Percentiles rank a stretch among this genome's conserved stretches.
Evolutionary conservation across 441 rosid species (phyloP).

Genomic region (Geranium incanum): DNA sequence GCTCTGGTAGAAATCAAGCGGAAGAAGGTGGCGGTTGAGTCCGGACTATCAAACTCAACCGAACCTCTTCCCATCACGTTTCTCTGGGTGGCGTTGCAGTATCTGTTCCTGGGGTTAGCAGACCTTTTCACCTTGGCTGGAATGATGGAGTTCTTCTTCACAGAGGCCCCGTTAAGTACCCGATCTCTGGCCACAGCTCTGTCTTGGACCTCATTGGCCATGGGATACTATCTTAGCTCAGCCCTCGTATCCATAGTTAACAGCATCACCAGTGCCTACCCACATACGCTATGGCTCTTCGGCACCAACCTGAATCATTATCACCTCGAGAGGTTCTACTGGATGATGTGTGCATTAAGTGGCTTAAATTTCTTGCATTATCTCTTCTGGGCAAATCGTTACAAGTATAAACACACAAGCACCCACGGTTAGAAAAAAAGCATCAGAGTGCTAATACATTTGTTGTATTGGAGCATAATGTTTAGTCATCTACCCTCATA

Average conservation of each 20-base stretch:
- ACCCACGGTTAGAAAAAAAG: neutral
- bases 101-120: constrained; percentile 78
- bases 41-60: constrained; percentile 37
- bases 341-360: constrained; percentile 73
- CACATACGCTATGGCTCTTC: constrained; percentile 50
- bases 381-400: constrained; percentile 67
- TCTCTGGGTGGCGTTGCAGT: constrained; percentile 77
- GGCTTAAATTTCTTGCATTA: constrained; percentile 59
- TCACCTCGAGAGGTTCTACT: constrained; percentile 67
- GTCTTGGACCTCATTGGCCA: constrained; percentile 75
- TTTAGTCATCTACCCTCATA: neutral
- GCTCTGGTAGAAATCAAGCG: constrained; percentile 74
- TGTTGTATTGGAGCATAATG: neutral
- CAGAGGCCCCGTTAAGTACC: constrained; percentile 78
- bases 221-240: constrained; percentile 80
- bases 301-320: constrained; percentile 51
- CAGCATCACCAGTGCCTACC: constrained; percentile 31
- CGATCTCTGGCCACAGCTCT: constrained; percentile 84
- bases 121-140: constrained; percentile 91
- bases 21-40: constrained; percentile 46
- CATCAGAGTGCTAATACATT: neutral
- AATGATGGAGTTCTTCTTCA: constrained; percentile 75
- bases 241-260: constrained; percentile 65
- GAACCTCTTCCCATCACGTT: constrained; percentile 56
- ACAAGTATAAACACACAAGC: constrained; percentile 33